These are phyloP conservation scores for Candida mesenterica DNA, from an alignment of 1,139 yeast species.

Conservation along the genomic window DNA sequence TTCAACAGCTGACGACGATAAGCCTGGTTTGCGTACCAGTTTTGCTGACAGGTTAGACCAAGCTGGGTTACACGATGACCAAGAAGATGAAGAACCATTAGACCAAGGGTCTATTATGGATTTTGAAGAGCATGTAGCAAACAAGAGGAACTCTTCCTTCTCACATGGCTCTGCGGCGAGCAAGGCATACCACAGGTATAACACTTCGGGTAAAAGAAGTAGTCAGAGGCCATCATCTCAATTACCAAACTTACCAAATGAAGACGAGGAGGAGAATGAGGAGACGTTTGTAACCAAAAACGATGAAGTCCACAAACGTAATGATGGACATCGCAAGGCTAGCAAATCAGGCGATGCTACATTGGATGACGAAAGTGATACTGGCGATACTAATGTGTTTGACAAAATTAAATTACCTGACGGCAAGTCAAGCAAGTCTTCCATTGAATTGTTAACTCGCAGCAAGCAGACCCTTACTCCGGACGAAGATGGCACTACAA, in stretches of 20 bases:
- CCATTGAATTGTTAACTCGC: conserved; percentile 8
- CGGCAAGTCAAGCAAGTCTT: conserved; percentile 17
- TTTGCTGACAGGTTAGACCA: conserved; percentile 45
- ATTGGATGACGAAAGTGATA: conserved; percentile 18
- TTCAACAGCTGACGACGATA: conserved; percentile 4
- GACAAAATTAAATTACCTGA: conserved; percentile 48
- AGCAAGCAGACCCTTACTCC: conserved; percentile 6
- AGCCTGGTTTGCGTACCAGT: conserved; percentile 38
- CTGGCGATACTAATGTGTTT: conserved; percentile 32
- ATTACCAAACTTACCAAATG: conserved; percentile 33
- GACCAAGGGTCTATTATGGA: conserved; percentile 43
- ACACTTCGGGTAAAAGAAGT: conserved; percentile 20
- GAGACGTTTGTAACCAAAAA: conserved; percentile 39
- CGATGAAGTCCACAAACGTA: conserved; percentile 23
- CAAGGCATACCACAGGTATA: conserved; percentile 21
- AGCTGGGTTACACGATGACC: conserved; percentile 31
- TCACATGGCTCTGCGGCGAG: conserved; percentile 16
- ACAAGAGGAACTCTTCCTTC: conserved; percentile 40
- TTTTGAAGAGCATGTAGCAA: conserved; percentile 38
- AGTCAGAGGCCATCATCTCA: conserved; percentile 31
- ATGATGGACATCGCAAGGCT: conserved; percentile 11
- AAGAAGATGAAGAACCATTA: conserved; percentile 32
- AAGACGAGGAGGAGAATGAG: conserved; percentile 17
- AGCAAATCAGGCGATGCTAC: conserved; percentile 6
- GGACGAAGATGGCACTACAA: conserved; percentile 4